Conservation (phyloP, 805 yeast species). For the Saccharomycopsis sp. region DNA sequence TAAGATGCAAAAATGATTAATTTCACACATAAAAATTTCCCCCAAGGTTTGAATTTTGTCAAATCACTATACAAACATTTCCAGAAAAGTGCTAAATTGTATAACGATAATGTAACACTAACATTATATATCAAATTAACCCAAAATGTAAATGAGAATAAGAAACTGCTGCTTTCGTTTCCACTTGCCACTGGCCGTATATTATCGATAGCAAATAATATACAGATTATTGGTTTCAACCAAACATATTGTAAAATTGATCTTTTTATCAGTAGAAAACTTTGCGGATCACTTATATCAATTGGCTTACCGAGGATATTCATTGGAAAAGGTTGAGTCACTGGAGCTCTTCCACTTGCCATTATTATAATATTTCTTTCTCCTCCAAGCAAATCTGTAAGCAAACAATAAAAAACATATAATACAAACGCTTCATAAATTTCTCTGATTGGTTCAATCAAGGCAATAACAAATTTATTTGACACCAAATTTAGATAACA, state of each 20-base stretch:
- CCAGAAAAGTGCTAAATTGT: conserved; percentile 88
- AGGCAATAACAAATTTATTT: conserved; percentile 35
- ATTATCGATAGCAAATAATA: conserved; percentile 43
- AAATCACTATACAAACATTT: conserved; percentile 75
- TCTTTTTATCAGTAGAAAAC: conserved; percentile 69
- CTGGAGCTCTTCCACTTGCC: conserved; percentile 66
- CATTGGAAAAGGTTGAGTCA: conserved; percentile 52
- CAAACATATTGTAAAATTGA: conserved; percentile 92
- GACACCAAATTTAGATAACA: conserved; percentile 53
- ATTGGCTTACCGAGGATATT: conserved; percentile 46
- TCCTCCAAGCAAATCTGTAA: conserved; percentile 85
- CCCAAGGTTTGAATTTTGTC: conserved; percentile 77
- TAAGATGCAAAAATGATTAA: conserved; percentile 94
- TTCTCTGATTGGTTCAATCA: conserved; percentile 73
- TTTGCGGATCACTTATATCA: conserved; percentile 81
- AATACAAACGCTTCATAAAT: conserved; percentile 94
- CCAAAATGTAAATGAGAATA: conserved; percentile 52
- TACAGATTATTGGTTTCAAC: conserved; percentile 80
- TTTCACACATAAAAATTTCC: conserved; percentile 88
- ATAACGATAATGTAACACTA: conserved; percentile 75
- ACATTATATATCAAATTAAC: conserved; percentile 64
- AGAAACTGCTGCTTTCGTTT: conserved; percentile 10
- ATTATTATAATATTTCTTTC: conserved; percentile 75
- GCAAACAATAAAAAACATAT: conserved; percentile 80
- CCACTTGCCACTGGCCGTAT: conserved; percentile 44